phyloP scores from a whole-genome alignment of 2,329 filamentous ascomycete genomes.

The Penicillium sp. region DNA sequence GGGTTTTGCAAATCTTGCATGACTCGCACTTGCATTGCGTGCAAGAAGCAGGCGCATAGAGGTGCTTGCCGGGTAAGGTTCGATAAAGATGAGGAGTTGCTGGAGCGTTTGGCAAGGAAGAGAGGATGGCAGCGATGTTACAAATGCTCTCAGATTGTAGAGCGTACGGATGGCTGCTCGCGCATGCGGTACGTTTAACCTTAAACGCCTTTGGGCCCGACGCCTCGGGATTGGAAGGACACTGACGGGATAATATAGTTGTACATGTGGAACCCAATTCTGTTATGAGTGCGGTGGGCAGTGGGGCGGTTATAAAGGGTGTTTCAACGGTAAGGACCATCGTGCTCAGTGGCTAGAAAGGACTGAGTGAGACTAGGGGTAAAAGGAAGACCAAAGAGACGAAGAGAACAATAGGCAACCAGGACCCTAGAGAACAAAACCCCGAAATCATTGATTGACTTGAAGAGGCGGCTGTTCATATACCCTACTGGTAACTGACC shows the following conservation, averaged over 20 bases:
- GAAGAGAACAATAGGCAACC: too few species aligned
- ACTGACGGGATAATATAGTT: background rate
- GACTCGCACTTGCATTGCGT: background rate
- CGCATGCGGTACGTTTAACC: background rate
- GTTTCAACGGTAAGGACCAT: too few species aligned
- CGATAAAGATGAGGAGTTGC: background rate
- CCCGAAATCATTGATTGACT: too few species aligned
- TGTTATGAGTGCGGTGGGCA: background rate
- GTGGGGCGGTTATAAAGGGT: background rate
- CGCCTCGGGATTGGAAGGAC: background rate
- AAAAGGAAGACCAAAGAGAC: too few species aligned
- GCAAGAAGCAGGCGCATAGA: background rate
- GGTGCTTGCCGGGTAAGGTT: background rate
- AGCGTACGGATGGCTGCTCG: background rate
- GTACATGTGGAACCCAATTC: background rate
- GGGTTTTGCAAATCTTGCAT: background rate
- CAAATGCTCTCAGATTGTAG: background rate
- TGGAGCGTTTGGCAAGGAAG: background rate
- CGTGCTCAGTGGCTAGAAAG: too few species aligned
- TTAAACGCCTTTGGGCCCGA: background rate
- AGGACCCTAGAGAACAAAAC: too few species aligned
- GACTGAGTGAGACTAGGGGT: too few species aligned
- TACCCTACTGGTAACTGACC: too few species aligned
- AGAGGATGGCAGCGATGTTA: slow-evolving; percentile 2
- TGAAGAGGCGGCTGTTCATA: too few species aligned